Evolutionary conservation across 1,284 basidiomycete species (phyloP).

Genomic region (Entoloma clypeatum): DNA sequence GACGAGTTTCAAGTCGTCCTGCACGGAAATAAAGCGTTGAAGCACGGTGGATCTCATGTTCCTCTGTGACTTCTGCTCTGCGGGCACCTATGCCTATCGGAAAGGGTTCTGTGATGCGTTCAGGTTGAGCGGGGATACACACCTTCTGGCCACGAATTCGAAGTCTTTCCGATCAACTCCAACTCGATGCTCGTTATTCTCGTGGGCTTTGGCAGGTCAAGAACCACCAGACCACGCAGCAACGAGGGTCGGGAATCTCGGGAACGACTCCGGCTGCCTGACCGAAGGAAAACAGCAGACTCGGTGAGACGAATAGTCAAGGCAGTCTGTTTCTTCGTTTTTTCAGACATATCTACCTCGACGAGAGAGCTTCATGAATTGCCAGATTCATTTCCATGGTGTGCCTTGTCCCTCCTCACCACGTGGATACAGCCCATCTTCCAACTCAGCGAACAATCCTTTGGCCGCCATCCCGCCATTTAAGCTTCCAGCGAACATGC

Average conservation of each 20-base stretch:
- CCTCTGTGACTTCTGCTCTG: slow-evolving; percentile 78
- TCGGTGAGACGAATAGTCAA: slow-evolving; percentile 73
- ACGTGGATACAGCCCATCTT: too few relatives aligned
- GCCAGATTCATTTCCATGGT: too few relatives aligned
- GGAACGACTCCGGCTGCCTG: slow-evolving; percentile 42
- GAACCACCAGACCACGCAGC: slow-evolving; percentile 83
- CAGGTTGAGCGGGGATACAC: slow-evolving; percentile 19
- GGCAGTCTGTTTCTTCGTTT: slow-evolving; percentile 33
- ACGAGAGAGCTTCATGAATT: not conserved
- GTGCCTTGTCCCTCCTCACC: too few relatives aligned
- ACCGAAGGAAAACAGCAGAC: slow-evolving; percentile 77
- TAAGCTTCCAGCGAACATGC: too few relatives aligned
- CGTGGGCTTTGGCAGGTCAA: slow-evolving; percentile 80
- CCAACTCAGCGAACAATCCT: too few relatives aligned
- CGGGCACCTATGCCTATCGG: slow-evolving; percentile 69
- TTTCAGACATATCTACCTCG: slow-evolving; percentile 1
- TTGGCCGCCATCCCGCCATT: too few relatives aligned
- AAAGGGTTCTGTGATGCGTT: not conserved
- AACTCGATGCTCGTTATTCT: slow-evolving; percentile 85
- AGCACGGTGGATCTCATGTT: slow-evolving; percentile 73
- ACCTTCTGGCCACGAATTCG: slow-evolving; percentile 85
- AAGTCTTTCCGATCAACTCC: slow-evolving; percentile 68
- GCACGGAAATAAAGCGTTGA: slow-evolving; percentile 74
- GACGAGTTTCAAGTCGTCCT: slow-evolving; percentile 32
- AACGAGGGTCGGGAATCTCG: slow-evolving; percentile 66